Evolutionary conservation across 148 eudicot species (phyloP).

Genomic region (Vaccinium myrtillus): DNA sequence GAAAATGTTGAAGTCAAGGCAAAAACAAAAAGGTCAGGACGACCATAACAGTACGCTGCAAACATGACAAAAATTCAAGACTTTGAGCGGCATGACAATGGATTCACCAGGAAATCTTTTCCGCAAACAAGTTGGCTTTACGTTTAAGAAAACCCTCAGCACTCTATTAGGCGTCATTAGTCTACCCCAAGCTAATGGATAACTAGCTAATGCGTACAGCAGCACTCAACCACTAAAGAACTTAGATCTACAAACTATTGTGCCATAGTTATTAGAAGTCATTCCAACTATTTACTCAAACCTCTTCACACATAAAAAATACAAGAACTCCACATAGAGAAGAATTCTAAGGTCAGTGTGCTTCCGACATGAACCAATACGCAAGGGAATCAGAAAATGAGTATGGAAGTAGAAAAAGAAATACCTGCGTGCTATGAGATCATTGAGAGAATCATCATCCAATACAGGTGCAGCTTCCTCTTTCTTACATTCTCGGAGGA

Average conservation of each 20-base stretch:
- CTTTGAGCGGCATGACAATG: background rate
- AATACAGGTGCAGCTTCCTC: conserved; percentile 97
- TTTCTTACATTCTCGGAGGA: conserved; percentile 89
- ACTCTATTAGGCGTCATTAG: background rate
- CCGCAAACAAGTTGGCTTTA: background rate
- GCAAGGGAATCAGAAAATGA: background rate
- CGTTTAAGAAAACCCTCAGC: background rate
- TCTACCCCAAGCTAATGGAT: background rate
- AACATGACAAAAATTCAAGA: background rate
- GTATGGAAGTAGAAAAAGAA: conserved; percentile 2
- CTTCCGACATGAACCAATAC: background rate
- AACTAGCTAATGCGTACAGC: background rate
- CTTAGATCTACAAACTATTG: background rate
- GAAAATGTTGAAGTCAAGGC: background rate
- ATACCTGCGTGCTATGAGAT: conserved; percentile 93
- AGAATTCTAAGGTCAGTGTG: background rate
- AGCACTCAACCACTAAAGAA: background rate
- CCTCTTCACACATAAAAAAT: background rate
- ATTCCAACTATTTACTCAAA: background rate
- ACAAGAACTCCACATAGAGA: background rate
- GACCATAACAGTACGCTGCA: background rate
- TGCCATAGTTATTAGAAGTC: background rate
- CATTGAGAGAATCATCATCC: conserved; percentile 89
- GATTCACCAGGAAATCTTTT: background rate
- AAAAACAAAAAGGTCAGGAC: background rate